phyloP scores from a whole-genome alignment of 495 filamentous ascomycete genomes.

The Neurospora tetraspora region DNA sequence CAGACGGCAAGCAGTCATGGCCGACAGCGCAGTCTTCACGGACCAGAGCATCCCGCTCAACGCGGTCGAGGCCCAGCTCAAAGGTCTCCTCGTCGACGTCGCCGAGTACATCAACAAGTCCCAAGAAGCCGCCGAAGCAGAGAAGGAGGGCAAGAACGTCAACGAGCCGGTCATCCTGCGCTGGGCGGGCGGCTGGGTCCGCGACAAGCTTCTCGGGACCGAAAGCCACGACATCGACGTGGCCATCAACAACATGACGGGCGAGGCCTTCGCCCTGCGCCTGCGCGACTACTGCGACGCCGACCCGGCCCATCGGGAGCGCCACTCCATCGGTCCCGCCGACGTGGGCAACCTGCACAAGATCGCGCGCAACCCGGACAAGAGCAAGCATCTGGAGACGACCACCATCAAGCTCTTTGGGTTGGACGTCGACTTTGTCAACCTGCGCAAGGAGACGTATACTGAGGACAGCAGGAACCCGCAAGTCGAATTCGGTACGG shows the following conservation, averaged over 20 bases:
- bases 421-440: slow-evolving; percentile 87
- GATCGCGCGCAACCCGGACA: slow-evolving; percentile 86
- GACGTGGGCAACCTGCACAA: slow-evolving; percentile 60
- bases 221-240: slow-evolving; percentile 88
- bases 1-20: background rate
- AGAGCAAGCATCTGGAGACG: slow-evolving; percentile 95
- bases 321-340: slow-evolving; percentile 37
- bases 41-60: slow-evolving; percentile 36
- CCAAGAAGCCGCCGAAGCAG: background rate
- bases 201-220: slow-evolving; percentile 82
- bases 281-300: slow-evolving; percentile 43
- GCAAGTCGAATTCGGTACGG: slow-evolving; percentile 85
- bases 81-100: slow-evolving; percentile 62
- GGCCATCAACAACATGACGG: slow-evolving; percentile 91
- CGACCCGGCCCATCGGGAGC: slow-evolving; percentile 25
- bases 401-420: slow-evolving; percentile 78
- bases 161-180: slow-evolving; percentile 55
- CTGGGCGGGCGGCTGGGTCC: slow-evolving; percentile 97
- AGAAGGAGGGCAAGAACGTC: background rate
- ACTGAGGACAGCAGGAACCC: slow-evolving; percentile 78
- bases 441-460: slow-evolving; percentile 87
- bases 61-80: slow-evolving; percentile 56
- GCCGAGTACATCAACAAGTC: slow-evolving; percentile 54
- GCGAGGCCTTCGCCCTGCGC: slow-evolving; percentile 68
- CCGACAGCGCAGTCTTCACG: background rate